Evolutionary conservation across 2,329 filamentous ascomycete species (phyloP), one percentile per base, ranked within the genome.

Genomic region (Stemphylium vesicarium): DNA sequence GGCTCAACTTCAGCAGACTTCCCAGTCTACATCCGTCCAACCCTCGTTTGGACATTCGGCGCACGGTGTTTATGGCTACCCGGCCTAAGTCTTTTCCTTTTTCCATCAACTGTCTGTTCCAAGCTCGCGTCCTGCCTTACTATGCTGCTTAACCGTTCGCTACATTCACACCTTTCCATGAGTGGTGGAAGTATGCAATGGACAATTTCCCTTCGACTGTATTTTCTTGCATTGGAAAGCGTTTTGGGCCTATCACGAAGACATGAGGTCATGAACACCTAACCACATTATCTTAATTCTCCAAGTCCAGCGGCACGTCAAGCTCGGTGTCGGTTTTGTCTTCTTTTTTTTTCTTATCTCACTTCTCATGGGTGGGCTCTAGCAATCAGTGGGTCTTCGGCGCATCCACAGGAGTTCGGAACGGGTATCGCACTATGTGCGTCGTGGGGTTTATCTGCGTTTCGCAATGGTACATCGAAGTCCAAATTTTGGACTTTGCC

Each of bases 191-290:
- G 53, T 41, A 48, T 53, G 50, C 52, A 51, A 39, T 44, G 18
- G 41, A 24, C 37, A 55, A 53, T 61, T 64, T 56, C 56, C 49
- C 61, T 68, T 63, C 48, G 43, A 51, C 49, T 72, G 63, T 69
- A 66, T 68, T 64, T 72, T 66, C 62, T 65, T 74, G 64, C 66
- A 70, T 74, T 62, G 60, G 60, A 54, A 68, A 70, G 68, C 60
- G 62, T 60, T 57, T 56, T 46, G 53, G 59, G 59, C 57, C 52
- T 60, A 59, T 70, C 64, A 74, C 71, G 71, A 73, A 55, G 71
- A 65, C 57, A 75, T 60, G 72, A 75, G 64, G 69, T 72, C 66
- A 74, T 65, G 71, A 74, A 66, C 55, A 65, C 62, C 54, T 58
- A 57, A 59, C 59, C 56, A 56, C 49, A 55, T 53, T 56, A 61